Base-by-base conservation (phyloP, 2,329 filamentous ascomycete species). In the Aspergillus floridensis region DNA sequence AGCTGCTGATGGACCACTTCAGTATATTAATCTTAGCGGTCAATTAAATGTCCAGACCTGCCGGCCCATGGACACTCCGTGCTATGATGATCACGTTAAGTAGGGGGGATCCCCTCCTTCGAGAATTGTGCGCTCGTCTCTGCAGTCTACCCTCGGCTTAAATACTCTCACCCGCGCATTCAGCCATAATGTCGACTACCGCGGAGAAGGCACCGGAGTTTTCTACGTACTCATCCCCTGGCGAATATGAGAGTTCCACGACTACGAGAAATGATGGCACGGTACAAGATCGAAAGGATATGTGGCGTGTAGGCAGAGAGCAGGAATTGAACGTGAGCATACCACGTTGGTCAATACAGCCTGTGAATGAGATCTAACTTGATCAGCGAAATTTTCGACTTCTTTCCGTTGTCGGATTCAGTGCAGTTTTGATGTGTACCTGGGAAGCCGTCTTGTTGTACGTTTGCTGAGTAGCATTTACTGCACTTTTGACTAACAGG, bases 371-470 rank as follows among this genome's bases (percentile, higher is more conserved):
- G n/a, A 4, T 35, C 54, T 56, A 22, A 56, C 29, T n/a, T 16
- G 11, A 10, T n/a, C 58, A 74, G 70, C 65, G 72, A 29, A 74
- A 74, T 52, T 74, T 74, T 54, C 66, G 71, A 56, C 74, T 74
- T 41, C 59, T 75, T 14, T 73, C 72, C 10, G 71, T 73, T 44
- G 62, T 72, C 22, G 71, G 73, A 26, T 75, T 74, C 59, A 69
- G 69, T 4, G 67, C 69, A 53, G 68, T 72, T 49, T 59, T 74
- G 44, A 74, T 73, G 70, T 68, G 68, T 51, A 73, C 70, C 14
- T 74, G 72, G 72, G 71, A 74, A 57, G 71, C 69, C 1, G 66
- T 73, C 16, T 63, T 59, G 5, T 59, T 53, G 56, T 56, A 6
- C 8, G 22, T 54, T 10, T 5, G 31, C 4, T 5, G 5, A 14